phyloP scores from a whole-genome alignment of 805 yeast genomes.

The Metschnikowia henanensis region DNA sequence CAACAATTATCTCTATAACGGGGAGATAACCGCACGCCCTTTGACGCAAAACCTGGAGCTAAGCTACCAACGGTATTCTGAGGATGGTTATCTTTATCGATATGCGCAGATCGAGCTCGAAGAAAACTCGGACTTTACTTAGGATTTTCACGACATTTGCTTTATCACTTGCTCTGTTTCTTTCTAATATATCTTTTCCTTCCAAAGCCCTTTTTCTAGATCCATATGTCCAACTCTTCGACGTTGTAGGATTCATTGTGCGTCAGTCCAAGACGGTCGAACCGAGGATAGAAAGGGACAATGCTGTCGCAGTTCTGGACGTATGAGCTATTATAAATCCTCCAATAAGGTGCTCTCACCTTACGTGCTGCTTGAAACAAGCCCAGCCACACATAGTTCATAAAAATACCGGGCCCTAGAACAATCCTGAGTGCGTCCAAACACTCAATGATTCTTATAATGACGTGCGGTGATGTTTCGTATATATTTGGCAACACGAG shows the following conservation, averaged over 20 bases:
- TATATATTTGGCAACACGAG: slow-evolving; percentile 83
- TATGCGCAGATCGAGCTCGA: slow-evolving; percentile 14
- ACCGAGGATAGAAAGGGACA: slow-evolving; percentile 78
- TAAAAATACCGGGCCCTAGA: slow-evolving; percentile 71
- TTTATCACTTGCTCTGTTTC: background rate
- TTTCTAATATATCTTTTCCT: background rate
- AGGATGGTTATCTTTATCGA: slow-evolving; percentile 16
- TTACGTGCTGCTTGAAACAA: slow-evolving; percentile 90
- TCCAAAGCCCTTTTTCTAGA: slow-evolving; percentile 17
- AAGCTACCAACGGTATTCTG: slow-evolving; percentile 14
- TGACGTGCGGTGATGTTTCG: slow-evolving; percentile 96
- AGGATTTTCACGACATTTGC: background rate
- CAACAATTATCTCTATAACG: slow-evolving; percentile 16
- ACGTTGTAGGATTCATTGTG: slow-evolving; percentile 28
- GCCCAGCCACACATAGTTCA: slow-evolving; percentile 85
- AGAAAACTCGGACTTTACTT: slow-evolving; percentile 11
- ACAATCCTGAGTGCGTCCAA: slow-evolving; percentile 70
- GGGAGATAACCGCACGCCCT: slow-evolving; percentile 18
- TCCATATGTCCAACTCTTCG: slow-evolving; percentile 52
- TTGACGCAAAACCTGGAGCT: slow-evolving; percentile 13
- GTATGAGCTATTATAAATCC: slow-evolving; percentile 72
- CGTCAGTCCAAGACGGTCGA: slow-evolving; percentile 30
- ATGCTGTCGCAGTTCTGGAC: slow-evolving; percentile 71
- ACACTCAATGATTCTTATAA: slow-evolving; percentile 76
- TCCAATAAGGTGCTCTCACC: slow-evolving; percentile 87